Percentiles rank a stretch among this genome's conserved stretches.
phyloP scores from a whole-genome alignment of 2,329 filamentous ascomycete genomes.

The Orbilia quercus region DNA sequence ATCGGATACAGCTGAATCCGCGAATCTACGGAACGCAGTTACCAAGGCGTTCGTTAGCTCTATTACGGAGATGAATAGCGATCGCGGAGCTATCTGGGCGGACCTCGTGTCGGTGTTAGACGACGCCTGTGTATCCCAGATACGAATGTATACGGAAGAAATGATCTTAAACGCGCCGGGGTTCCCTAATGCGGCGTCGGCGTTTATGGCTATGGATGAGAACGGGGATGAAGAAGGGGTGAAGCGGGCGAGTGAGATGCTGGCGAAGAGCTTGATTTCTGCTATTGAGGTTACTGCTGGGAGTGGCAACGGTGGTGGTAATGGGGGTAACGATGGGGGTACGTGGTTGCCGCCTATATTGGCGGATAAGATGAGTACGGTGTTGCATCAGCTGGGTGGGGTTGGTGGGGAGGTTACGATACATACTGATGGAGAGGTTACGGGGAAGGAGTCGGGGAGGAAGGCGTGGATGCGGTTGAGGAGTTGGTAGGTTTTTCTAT shows the following conservation, averaged over 20 bases:
- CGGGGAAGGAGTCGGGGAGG: slow-evolving; percentile 44
- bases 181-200: slow-evolving; percentile 56
- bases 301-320: slow-evolving; percentile 27
- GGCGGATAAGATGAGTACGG: slow-evolving; percentile 59
- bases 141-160: slow-evolving; percentile 59
- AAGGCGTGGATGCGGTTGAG: slow-evolving; percentile 48
- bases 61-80: slow-evolving; percentile 59
- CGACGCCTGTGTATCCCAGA: slow-evolving; percentile 58
- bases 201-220: slow-evolving; percentile 57
- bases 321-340: slow-evolving; percentile 33
- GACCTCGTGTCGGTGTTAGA: slow-evolving; percentile 59
- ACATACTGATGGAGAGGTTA: slow-evolving; percentile 50
- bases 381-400: slow-evolving; percentile 55
- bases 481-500: slow-evolving; percentile 55
- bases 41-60: slow-evolving; percentile 59
- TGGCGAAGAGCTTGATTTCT: slow-evolving; percentile 58
- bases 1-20: slow-evolving; percentile 30
- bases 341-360: slow-evolving; percentile 57
- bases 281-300: slow-evolving; percentile 60
- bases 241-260: slow-evolving; percentile 57
- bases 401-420: slow-evolving; percentile 40
- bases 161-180: slow-evolving; percentile 57
- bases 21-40: slow-evolving; percentile 57
- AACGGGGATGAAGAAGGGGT: slow-evolving; percentile 53
- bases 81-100: slow-evolving; percentile 58